A percentile compares a stretch with the other conserved stretches of the same genome.
phyloP scores from a whole-genome alignment of 768 basidiomycete species.

The Termitomyces sp. region DNA sequence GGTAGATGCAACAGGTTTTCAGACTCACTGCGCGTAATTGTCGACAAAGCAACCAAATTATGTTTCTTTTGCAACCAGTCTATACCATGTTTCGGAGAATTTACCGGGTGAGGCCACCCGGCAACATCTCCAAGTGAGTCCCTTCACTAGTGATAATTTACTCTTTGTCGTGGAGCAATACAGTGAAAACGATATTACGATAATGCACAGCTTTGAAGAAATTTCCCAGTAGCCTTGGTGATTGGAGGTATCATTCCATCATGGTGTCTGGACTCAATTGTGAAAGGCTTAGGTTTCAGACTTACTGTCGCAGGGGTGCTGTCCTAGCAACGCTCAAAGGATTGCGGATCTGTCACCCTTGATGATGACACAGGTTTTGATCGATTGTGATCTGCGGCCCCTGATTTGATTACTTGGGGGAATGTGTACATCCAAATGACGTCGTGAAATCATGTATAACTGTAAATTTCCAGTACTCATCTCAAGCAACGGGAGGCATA shows the following conservation, averaged over 20 bases:
- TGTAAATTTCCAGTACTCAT: not conserved
- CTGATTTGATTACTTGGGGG: no score
- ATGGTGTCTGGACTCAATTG: not conserved
- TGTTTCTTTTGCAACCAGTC: constrained; percentile 14
- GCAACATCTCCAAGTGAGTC: constrained; percentile 5
- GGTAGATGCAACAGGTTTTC: constrained; percentile 14
- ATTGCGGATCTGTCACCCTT: not conserved
- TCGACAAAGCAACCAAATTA: constrained; percentile 15
- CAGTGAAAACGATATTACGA: not conserved
- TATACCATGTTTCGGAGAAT: constrained; percentile 1
- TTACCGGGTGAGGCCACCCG: constrained; percentile 3
- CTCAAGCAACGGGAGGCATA: not conserved
- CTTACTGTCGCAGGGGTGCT: not conserved
- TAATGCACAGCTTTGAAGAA: not conserved
- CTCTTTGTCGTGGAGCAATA: constrained; percentile 3
- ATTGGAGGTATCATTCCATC: not conserved
- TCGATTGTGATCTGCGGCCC: not conserved
- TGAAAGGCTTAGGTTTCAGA: not conserved
- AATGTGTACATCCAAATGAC: not conserved
- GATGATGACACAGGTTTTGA: not conserved
- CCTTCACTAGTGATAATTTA: not conserved
- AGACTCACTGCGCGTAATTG: constrained; percentile 13
- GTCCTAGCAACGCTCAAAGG: constrained; percentile 11
- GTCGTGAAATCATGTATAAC: not conserved
- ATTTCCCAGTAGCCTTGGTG: not conserved